Evolutionary conservation across 129 eudicot genomes (phyloP).

Genomic region (Ambrosia artemisiifolia): DNA sequence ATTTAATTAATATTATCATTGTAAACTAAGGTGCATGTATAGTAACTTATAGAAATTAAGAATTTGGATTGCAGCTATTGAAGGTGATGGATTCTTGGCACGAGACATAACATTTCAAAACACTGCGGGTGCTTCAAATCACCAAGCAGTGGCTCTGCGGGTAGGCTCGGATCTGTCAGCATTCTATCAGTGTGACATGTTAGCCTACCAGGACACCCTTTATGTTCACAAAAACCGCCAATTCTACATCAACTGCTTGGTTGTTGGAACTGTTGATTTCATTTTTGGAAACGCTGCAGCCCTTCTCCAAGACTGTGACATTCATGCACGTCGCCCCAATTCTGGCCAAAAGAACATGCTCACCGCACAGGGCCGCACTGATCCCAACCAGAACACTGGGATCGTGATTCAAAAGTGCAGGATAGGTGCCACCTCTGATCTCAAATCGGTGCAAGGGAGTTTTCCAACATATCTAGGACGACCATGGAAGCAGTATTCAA

Average conservation of each 20-base stretch:
- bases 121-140: slow-evolving; percentile 38
- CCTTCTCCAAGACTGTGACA: slow-evolving; percentile 35
- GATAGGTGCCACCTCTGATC: slow-evolving; percentile 27
- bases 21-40: too few species aligned
- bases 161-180: slow-evolving; percentile 33
- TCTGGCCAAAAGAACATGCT: slow-evolving; percentile 32
- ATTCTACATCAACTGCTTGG: slow-evolving; percentile 28
- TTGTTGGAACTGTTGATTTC: slow-evolving; percentile 37
- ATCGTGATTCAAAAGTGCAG: slow-evolving; percentile 33
- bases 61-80: slow-evolving; percentile 45
- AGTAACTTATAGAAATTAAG: too few species aligned
- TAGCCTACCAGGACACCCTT: slow-evolving; percentile 39
- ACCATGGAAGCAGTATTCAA: slow-evolving; percentile 38
- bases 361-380: slow-evolving; percentile 35
- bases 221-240: slow-evolving; percentile 36
- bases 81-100: slow-evolving; percentile 27
- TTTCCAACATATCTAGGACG: slow-evolving; percentile 34
- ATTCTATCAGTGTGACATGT: slow-evolving; percentile 30
- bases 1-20: too few species aligned
- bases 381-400: slow-evolving; percentile 38
- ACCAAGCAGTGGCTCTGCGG: slow-evolving; percentile 42
- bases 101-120: slow-evolving; percentile 12
- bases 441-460: slow-evolving; percentile 16
- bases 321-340: slow-evolving; percentile 35
- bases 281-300: slow-evolving; percentile 37